Base-by-base conservation (phyloP, 78 protist genomes). In the Mastigamoeba balamuthi region DNA sequence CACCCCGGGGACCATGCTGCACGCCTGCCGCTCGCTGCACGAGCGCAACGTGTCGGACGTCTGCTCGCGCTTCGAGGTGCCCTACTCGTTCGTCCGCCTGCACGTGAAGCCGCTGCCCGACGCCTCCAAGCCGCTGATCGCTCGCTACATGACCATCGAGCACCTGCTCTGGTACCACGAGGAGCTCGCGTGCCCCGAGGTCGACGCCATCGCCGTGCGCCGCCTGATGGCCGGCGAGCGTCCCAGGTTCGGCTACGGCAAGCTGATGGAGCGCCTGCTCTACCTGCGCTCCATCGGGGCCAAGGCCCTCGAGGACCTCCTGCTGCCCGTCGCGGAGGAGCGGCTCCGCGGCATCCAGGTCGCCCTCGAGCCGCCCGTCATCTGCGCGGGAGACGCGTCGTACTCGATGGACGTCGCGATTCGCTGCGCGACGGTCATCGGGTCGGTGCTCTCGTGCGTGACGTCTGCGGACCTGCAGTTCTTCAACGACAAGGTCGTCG, bases 401-500 rank as follows among this genome's bases (percentile, higher is more conserved):
- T 74, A 3, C 7, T 52, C 69, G 28, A 74, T 74, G 77, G 77
- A 74, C 33, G 77, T 74, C n/a, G 77, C 77, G 8, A 74, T 74
- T 30, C 65, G 77, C 8, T 4, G 3, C n/a, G 3, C 77, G 8
- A 74, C 71, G 10, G 41, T 74, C 43, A 74, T 74, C 30, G 35
- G 48, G 6, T 58, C 41, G 37, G 67, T 71, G 3, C 37, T 71
- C 28, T 3, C 75, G 3, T 10, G 4, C 4, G 38, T 71, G 29
- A 42, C 65, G 17, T 1, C 2, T 3, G 75, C 75, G 37, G 65
- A 71, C 27, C 67, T 71, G 27, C 17, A 9, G 27, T 71, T 71
- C 67, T 71, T 71, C 67, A 40, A 71, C 10, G 27, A 3, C 17
- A 23, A 4, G 37, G 70, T 66, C 37, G 64, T 66, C 10, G 70